phyloP scores from a whole-genome alignment of 257 asterid species.

The Ehretia macrophylla region DNA sequence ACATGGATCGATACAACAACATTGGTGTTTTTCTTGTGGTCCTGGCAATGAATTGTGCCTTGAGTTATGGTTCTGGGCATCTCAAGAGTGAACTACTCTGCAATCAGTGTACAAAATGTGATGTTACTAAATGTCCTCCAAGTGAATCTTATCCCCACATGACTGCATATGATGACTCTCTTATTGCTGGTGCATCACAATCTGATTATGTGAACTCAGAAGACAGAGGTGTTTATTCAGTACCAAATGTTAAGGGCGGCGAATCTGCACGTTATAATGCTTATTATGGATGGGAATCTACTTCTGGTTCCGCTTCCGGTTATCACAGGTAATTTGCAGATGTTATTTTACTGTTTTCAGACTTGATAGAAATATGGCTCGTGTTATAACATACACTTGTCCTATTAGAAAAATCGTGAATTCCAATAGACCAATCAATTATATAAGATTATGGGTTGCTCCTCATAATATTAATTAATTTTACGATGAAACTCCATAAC shows the following conservation, averaged over 20 bases:
- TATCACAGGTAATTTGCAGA: conserved; percentile 47
- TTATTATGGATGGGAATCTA: conserved; percentile 70
- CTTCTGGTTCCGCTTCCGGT: conserved; percentile 66
- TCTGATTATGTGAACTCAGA: conserved; percentile 45
- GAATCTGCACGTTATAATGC: conserved; percentile 25
- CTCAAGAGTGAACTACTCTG: conserved; percentile 43
- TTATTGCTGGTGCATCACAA: conserved; percentile 51
- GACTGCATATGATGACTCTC: conserved; percentile 58
- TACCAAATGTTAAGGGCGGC: conserved; percentile 38
- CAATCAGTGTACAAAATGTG: conserved; percentile 49
- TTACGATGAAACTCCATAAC: too few relatives aligned
- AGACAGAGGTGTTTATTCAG: conserved; percentile 57
- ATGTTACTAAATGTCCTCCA: conserved; percentile 47
- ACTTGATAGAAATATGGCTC: neutral
- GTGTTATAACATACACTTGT: too few relatives aligned
- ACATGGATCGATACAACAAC: conserved; percentile 19
- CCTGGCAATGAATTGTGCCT: conserved; percentile 14
- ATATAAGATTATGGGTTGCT: too few relatives aligned
- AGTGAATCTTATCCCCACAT: conserved; percentile 58
- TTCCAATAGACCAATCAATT: too few relatives aligned
- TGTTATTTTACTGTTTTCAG: neutral
- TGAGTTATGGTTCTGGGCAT: conserved; percentile 13
- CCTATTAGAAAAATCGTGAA: too few relatives aligned
- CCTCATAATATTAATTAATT: too few relatives aligned
- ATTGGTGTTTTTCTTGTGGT: conserved; percentile 15